phyloP scores from a whole-genome alignment of 768 basidiomycete species.

The Tylopilus plumbeoviolaceoides region DNA sequence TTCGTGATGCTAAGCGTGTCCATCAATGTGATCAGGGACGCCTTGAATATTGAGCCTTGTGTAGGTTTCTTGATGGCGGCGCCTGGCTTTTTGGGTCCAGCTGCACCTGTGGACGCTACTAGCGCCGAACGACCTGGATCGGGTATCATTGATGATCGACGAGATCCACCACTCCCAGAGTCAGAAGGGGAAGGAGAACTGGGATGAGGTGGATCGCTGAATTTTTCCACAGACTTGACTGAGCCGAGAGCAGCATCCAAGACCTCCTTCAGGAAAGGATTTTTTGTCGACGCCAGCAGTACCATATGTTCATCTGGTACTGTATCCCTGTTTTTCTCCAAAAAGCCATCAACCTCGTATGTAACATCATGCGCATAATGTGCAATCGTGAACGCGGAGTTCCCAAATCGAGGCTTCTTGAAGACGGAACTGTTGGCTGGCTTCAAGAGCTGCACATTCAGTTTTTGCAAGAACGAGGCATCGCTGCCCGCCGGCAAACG shows the following conservation, averaged over 20 bases:
- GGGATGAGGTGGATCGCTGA: constrained; percentile 51
- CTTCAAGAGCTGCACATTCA: constrained; percentile 80
- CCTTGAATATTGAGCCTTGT: constrained; percentile 97
- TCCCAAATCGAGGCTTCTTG: constrained; percentile 99
- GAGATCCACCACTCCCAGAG: constrained; percentile 70
- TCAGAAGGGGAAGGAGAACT: constrained; percentile 77
- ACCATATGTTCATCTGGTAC: constrained; percentile 98
- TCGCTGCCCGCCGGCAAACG: constrained; percentile 93
- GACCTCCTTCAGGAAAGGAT: constrained; percentile 91
- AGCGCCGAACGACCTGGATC: constrained; percentile 80
- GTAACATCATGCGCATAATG: constrained; percentile 99
- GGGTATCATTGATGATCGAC: constrained; percentile 80
- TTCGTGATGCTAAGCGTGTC: constrained; percentile 96
- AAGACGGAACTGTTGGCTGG: constrained; percentile 83
- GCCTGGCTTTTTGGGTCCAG: constrained; percentile 57
- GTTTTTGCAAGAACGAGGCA: constrained; percentile 87
- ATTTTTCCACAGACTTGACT: constrained; percentile 54
- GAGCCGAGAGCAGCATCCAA: constrained; percentile 85
- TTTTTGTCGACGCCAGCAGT: constrained; percentile 80
- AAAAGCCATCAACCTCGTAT: constrained; percentile 96
- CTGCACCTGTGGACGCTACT: constrained; percentile 45
- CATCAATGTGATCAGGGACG: constrained; percentile 90
- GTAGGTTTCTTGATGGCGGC: constrained; percentile 86
- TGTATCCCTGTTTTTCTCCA: constrained; percentile 98
- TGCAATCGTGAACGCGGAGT: constrained; percentile 94